Conservation (phyloP, 768 basidiomycete species). For the Guyanaporus albipodus region DNA sequence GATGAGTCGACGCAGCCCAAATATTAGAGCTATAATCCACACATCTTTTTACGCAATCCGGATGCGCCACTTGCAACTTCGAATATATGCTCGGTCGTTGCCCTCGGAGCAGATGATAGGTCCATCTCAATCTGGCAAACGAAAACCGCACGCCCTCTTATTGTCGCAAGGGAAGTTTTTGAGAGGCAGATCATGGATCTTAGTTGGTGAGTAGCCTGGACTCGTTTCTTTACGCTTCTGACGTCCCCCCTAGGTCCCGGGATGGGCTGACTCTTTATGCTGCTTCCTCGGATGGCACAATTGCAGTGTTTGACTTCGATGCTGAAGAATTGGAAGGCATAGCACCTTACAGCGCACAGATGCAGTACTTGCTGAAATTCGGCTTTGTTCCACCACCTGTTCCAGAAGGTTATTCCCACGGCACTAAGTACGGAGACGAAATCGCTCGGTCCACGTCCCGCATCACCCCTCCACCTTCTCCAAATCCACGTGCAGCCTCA, state of each 20-base stretch:
- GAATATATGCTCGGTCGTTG: constrained; percentile 89
- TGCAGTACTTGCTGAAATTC: constrained; percentile 78
- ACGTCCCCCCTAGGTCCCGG: constrained; percentile 64
- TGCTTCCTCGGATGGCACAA: constrained; percentile 92
- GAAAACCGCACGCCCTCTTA: constrained; percentile 82
- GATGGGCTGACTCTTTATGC: constrained; percentile 93
- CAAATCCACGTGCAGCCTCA: constrained; percentile 31
- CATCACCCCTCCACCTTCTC: constrained; percentile 51
- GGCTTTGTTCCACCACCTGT: constrained; percentile 65
- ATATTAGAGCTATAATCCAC: constrained; percentile 74
- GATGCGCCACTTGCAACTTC: constrained; percentile 62
- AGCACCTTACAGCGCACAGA: constrained; percentile 66
- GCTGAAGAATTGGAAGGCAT: constrained; percentile 78
- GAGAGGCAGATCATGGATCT: constrained; percentile 94
- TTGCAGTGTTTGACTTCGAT: constrained; percentile 85
- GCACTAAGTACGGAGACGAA: constrained; percentile 19
- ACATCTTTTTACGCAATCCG: constrained; percentile 83
- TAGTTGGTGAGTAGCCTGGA: constrained; percentile 65
- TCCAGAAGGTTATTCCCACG: constrained; percentile 69
- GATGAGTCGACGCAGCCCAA: constrained; percentile 4
- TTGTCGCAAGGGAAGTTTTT: constrained; percentile 92
- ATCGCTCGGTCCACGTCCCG: constrained; percentile 23
- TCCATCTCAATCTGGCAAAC: constrained; percentile 97
- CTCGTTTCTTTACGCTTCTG: background rate
- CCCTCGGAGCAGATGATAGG: constrained; percentile 90